Percentiles rank a stretch among this genome's conserved stretches.
Conservation (phyloP, 306 rosid genomes). For the Rosa rugosa region DNA sequence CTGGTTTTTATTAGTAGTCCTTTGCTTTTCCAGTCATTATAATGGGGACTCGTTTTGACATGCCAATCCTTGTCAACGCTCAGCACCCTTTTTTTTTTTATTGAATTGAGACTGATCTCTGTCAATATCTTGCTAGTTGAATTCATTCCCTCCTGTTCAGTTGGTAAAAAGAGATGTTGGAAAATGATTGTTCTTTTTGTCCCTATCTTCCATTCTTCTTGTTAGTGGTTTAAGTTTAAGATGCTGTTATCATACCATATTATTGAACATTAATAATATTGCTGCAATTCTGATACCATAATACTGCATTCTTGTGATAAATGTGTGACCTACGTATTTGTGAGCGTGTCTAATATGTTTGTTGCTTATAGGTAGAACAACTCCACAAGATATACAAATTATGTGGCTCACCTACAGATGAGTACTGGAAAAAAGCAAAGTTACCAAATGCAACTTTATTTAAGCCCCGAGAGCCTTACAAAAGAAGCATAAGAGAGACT, state of each 20-base stretch:
- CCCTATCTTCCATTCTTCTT: neutral
- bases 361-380: conserved; percentile 77
- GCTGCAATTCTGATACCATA: neutral
- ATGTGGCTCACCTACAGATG: conserved; percentile 96
- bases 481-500: conserved; percentile 65
- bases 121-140: neutral
- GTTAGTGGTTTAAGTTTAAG: conserved; percentile 1
- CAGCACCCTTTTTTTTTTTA: no score
- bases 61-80: neutral
- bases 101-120: neutral
- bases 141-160: conserved; percentile 6
- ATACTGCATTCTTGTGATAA: conserved; percentile 3
- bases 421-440: conserved; percentile 81
- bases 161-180: neutral
- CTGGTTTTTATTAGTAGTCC: neutral
- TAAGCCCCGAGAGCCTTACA: conserved; percentile 84
- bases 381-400: conserved; percentile 92
- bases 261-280: neutral
- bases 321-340: neutral
- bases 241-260: neutral
- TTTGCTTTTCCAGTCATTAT: neutral
- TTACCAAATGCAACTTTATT: conserved; percentile 86
- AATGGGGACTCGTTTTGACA: neutral
- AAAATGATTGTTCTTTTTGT: neutral
- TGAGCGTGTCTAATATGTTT: conserved; percentile 28